These are phyloP conservation scores for Stenogyne calaminthoides DNA, from an alignment of 305 asterid genomes.

Conservation along the genomic window DNA sequence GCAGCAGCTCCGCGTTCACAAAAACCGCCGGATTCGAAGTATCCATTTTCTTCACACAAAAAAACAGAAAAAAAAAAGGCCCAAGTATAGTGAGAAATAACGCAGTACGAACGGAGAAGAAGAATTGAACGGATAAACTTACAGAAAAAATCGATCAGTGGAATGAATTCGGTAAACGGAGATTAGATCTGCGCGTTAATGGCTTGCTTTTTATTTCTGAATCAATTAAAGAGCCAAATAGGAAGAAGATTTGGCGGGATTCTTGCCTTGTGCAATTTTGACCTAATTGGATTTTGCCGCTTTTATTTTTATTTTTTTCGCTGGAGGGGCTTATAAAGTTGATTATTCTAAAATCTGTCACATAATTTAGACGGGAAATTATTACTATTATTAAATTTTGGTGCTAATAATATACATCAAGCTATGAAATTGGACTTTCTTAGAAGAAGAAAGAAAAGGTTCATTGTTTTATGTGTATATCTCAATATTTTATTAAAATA, in stretches of 20 bases:
- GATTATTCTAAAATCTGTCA: not conserved
- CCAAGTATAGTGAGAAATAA: no score
- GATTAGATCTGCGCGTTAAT: slow-evolving; percentile 35
- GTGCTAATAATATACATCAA: not conserved
- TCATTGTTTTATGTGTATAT: no score
- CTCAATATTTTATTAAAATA: no score
- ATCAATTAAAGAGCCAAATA: slow-evolving; percentile 1
- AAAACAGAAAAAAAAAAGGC: no score
- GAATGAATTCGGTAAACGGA: not conserved
- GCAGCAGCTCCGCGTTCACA: slow-evolving; percentile 79
- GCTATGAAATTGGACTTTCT: not conserved
- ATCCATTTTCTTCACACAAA: slow-evolving; percentile 52
- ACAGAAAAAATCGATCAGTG: slow-evolving; percentile 23
- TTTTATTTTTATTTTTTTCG: not conserved
- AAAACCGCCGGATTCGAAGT: slow-evolving; percentile 88
- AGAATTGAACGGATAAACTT: slow-evolving; percentile 20
- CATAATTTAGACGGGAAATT: not conserved
- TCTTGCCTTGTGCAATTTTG: slow-evolving; percentile 18
- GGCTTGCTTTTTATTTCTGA: slow-evolving; percentile 13
- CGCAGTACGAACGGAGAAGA: no score
- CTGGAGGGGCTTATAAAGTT: not conserved
- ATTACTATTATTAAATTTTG: no score
- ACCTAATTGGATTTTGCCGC: slow-evolving; percentile 5
- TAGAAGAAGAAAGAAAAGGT: not conserved
- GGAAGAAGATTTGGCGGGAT: slow-evolving; percentile 17